Evolutionary conservation across 352 stramenopile species (phyloP), one percentile per base, ranked within the genome.

Genomic region (Aphanomyces invadans): DNA sequence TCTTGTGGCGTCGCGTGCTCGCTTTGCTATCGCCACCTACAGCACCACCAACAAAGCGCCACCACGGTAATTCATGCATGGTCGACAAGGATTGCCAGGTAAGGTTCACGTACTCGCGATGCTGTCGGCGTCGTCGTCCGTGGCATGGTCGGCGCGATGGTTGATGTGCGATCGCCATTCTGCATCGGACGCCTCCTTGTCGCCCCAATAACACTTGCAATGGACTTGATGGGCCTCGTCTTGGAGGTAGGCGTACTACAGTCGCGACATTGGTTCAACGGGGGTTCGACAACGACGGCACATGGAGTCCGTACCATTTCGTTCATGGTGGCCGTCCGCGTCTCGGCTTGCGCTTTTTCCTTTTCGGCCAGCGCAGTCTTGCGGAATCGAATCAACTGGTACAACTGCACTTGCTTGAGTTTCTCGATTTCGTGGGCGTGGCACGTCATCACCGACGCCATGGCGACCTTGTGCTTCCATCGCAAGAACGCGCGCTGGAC

Each of bases 401-500:
- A 12, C 5, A 38, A 26, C 12, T 65, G 28, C 3, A 26, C n/a
- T n/a, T 65, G 26, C 36, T 39, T 56, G 4, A 38, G 59, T 28
- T 52, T 25, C 23, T 56, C 31, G 19, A 53, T 48, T 42, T 42
- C 36, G 36, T 42, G 7, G 5, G 11, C 57, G 29, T 65, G 57
- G 28, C 42, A 53, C 17, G 56, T 44, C 19, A 59, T 57, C 10
- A 31, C 49, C 15, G 29, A 42, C 5, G 10, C 21, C 45, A 59
- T 49, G 7, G 48, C 38, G 19, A 44, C 7, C 39, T 67, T 67
- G 60, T 67, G 60, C 44, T 67, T 67, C 60, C 60, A 67, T 11
- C 60, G 42, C 4, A 67, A 33, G 44, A 67, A 67, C n/a, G 60
- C 60, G 11, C 60, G 60, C 33, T 67, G 60, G 11, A 67, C 60